phyloP scores from a whole-genome alignment of 352 stramenopile genomes.

The Phytophthora fragariae region DNA sequence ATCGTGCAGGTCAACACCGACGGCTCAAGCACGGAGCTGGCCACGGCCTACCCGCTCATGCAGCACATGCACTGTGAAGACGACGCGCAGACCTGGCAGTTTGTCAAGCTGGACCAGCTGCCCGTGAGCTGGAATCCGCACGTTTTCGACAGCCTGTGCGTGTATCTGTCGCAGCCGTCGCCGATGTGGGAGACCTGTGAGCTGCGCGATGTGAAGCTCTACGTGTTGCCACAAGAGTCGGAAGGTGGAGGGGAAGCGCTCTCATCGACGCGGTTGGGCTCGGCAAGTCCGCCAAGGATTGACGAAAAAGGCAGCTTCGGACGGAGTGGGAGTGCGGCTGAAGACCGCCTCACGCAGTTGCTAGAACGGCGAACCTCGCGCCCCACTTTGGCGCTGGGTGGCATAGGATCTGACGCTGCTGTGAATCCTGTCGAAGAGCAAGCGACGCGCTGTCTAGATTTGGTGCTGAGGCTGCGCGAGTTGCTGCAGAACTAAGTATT shows the following conservation, averaged over 20 bases:
- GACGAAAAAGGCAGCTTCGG: conserved; percentile 10
- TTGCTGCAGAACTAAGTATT: conserved; percentile 21
- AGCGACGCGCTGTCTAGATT: conserved; percentile 29
- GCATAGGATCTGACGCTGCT: not conserved
- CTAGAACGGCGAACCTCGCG: conserved; percentile 24
- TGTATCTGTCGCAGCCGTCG: conserved; percentile 72
- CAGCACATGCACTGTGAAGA: conserved; percentile 66
- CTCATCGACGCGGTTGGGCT: not conserved
- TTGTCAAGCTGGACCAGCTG: conserved; percentile 64
- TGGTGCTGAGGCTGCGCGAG: conserved; percentile 32
- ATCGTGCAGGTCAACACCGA: conserved; percentile 62
- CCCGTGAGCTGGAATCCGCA: conserved; percentile 39
- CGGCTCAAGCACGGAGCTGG: conserved; percentile 48
- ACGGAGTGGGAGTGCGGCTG: conserved; percentile 11
- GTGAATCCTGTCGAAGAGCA: conserved; percentile 28
- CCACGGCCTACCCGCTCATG: conserved; percentile 61
- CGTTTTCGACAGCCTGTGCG: conserved; percentile 48
- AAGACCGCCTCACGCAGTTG: conserved; percentile 24
- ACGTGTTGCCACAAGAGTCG: conserved; percentile 14
- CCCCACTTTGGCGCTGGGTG: conserved; percentile 2
- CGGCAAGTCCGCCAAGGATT: not conserved
- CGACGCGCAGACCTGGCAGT: conserved; percentile 76
- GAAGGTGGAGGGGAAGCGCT: not conserved
- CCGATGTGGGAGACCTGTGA: conserved; percentile 68
- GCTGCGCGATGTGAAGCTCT: conserved; percentile 63